phyloP scores from a whole-genome alignment of 345 rosid genomes.

The Moricandia moricandioides region DNA sequence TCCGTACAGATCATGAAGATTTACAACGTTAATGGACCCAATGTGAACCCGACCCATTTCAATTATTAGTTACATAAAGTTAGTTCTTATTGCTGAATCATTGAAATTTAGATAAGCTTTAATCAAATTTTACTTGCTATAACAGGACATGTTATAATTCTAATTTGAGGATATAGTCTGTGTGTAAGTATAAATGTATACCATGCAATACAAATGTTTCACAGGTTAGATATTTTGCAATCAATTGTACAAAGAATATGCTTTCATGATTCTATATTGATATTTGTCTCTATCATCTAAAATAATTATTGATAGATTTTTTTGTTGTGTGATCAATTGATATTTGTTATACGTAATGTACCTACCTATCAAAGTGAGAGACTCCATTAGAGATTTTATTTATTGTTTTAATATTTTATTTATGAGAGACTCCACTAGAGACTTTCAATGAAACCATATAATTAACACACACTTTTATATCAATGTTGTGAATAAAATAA shows the following conservation, averaged over 20 bases:
- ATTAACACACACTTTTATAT: background rate
- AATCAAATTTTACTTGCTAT: background rate
- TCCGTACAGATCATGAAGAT: conserved; percentile 28
- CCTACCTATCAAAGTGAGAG: background rate
- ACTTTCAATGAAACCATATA: no score
- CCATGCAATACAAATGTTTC: background rate
- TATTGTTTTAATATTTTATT: no score
- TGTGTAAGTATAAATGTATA: background rate
- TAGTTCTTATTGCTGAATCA: background rate
- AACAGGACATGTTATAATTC: background rate
- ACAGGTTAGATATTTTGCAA: background rate
- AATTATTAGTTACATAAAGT: background rate
- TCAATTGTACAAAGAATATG: background rate
- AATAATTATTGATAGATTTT: background rate
- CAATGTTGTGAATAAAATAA: background rate
- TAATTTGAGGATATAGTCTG: background rate
- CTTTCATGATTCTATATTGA: background rate
- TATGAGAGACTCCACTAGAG: no score
- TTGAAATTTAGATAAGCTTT: background rate
- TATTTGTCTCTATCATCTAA: background rate
- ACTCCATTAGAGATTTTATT: no score
- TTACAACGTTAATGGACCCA: conserved; percentile 1
- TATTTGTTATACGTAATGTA: background rate
- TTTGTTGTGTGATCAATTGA: background rate
- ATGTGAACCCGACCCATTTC: background rate